Evolutionary conservation across 1,139 yeast species (phyloP).

Genomic region (Hemisphaericaspora lyxosophila): DNA sequence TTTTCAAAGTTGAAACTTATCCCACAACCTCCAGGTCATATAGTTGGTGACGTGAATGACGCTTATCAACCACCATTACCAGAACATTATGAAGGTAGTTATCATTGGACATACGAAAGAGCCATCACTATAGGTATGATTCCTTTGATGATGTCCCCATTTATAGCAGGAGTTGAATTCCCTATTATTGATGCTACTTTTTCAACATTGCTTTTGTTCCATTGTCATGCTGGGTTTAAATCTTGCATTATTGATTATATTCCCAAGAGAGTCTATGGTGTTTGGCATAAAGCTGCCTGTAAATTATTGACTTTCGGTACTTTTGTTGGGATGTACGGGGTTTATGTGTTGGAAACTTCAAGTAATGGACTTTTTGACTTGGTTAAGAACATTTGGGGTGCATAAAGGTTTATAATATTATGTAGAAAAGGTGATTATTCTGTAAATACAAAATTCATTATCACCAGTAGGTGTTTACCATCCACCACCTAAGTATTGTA

Average conservation of each 20-base stretch:
- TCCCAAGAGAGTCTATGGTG: conserved; percentile 79
- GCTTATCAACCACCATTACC: conserved; percentile 66
- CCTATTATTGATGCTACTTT: conserved; percentile 74
- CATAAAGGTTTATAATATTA: conserved; percentile 18
- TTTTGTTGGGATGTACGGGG: conserved; percentile 71
- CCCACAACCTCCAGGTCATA: conserved; percentile 67
- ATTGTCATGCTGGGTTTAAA: conserved; percentile 78
- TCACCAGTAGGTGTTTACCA: no score
- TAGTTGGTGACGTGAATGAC: conserved; percentile 78
- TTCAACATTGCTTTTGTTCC: conserved; percentile 63
- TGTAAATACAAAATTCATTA: no score
- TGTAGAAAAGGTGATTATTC: no score
- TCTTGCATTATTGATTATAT: conserved; percentile 88
- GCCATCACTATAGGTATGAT: conserved; percentile 62
- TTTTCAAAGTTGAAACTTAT: conserved; percentile 36
- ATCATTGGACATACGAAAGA: conserved; percentile 88
- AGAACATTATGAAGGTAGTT: conserved; percentile 70
- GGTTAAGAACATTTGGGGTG: conserved; percentile 43
- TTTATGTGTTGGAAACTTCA: conserved; percentile 47
- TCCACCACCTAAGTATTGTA: no score
- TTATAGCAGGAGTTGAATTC: conserved; percentile 59
- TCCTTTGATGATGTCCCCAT: conserved; percentile 76
- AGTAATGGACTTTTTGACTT: conserved; percentile 56
- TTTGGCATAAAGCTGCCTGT: conserved; percentile 64
- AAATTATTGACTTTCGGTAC: conserved; percentile 70